Evolutionary conservation across 225 moss, liverwort and hornwort genomes (phyloP).

Genomic region (Thuidium tamariscinum): DNA sequence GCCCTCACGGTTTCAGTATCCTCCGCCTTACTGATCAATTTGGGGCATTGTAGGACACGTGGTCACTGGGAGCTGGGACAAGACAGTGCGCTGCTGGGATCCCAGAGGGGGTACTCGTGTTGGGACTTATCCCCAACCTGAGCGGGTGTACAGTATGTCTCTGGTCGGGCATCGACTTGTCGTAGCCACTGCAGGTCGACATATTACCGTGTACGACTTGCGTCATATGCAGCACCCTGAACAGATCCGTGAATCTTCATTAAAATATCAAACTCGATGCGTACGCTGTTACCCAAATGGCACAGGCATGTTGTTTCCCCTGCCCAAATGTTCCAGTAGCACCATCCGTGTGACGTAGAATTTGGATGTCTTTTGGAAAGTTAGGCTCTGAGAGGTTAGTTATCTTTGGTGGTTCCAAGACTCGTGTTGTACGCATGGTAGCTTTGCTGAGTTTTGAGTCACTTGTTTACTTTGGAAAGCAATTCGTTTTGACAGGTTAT

Average conservation of each 20-base stretch:
- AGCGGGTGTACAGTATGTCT: constrained; percentile 97
- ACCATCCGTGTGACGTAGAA: not conserved
- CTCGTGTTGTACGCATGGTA: not conserved
- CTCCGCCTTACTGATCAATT: not conserved
- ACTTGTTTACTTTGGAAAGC: not conserved
- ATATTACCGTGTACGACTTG: constrained; percentile 84
- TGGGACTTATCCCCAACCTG: constrained; percentile 78
- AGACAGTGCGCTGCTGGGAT: constrained; percentile 98
- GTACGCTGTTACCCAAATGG: constrained; percentile 96
- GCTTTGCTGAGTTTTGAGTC: not conserved
- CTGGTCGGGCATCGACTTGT: constrained; percentile 90
- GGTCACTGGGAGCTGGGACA: constrained; percentile 96
- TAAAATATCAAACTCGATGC: constrained; percentile 98
- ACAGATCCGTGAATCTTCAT: constrained; percentile 80
- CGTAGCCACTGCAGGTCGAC: constrained; percentile 86
- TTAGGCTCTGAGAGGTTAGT: not conserved
- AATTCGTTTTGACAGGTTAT: constrained; percentile 51
- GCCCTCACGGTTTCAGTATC: not conserved
- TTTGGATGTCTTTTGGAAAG: not conserved
- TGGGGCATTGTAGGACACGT: constrained; percentile 58
- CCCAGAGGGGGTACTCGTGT: constrained; percentile 69
- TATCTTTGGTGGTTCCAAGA: not conserved
- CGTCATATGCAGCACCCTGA: constrained; percentile 90
- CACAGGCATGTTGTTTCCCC: constrained; percentile 42
- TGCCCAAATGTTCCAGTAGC: not conserved